Evolutionary conservation across 129 eudicot genomes (phyloP).

Genomic region (Smallanthus sonchifolius): DNA sequence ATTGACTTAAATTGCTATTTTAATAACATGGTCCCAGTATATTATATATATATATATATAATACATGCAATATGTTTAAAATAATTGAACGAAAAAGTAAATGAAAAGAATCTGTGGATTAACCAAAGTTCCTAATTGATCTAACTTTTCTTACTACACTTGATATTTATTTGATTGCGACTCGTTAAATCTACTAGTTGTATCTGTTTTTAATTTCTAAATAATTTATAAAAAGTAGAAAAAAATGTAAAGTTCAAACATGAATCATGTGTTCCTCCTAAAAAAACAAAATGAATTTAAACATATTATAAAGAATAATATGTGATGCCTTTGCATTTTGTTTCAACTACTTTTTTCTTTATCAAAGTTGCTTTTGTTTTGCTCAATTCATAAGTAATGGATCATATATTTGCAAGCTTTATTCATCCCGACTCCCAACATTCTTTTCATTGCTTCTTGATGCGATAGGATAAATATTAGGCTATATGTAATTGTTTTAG

Average conservation of each 20-base stretch:
- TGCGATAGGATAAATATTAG: not conserved
- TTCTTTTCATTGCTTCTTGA: not conserved
- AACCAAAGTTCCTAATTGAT: no score
- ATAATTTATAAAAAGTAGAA: not conserved
- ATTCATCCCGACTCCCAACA: slow-evolving; percentile 26
- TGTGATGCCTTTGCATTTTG: slow-evolving; percentile 24
- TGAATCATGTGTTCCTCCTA: not conserved
- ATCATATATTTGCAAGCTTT: slow-evolving; percentile 36
- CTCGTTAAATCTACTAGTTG: not conserved
- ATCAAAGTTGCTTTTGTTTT: slow-evolving; percentile 32
- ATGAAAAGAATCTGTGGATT: no score
- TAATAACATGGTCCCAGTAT: no score
- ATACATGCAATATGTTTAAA: no score
- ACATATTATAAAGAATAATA: slow-evolving; percentile 18
- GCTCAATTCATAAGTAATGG: slow-evolving; percentile 34
- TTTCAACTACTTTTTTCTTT: slow-evolving; percentile 20
- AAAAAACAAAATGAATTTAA: not conserved
- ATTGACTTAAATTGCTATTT: no score
- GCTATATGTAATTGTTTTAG: no score
- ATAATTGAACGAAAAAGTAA: not conserved
- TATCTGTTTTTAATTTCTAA: not conserved
- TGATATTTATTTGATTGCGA: no score
- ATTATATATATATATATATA: no score
- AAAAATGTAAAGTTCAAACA: not conserved
- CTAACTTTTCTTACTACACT: no score